Base-by-base conservation (phyloP, 164 flowering plant species). In the Macadamia integrifolia region DNA sequence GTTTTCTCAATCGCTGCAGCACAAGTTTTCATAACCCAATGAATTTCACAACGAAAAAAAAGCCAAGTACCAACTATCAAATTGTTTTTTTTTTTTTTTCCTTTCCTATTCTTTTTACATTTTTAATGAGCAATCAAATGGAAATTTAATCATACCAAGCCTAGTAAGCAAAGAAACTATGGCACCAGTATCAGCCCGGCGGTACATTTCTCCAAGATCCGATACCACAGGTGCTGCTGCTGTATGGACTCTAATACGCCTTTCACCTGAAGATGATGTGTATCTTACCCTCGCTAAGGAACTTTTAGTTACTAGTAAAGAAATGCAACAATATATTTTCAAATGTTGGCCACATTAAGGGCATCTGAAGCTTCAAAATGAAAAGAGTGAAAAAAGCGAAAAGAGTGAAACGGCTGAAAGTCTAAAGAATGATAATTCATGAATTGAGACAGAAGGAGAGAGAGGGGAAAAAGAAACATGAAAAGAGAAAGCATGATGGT, bases 171-270 rank as follows among this genome's bases (percentile, higher is more conserved):
- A 64, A 42, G 94, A 86, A 64, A 85, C 79, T 63, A 92, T 77
- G 53, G 97, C 98, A 70, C 98, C 97, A 69, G 86, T 80, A 77
- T 95, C 98, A 69, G 98, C 98, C 40, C 80, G 89, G 43, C 96
- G 93, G 63, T 89, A 95, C 99, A 95, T 92, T 80, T 95, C 99
- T 29, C 87, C 92, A 52, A 95, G 85, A 73, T 95, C 96, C 31
- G 96, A 31, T 53, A 92, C 96, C 69, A 92, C 98, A 4, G 97
- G 98, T 35, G 85, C 96, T 53, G 96, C 96, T 66, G 91, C 88
- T 23, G 97, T 95, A 72, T 90, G 99, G 70, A 95, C 97, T 78
- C 99, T 88, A 58, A 95, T 92, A 67, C 99, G 99, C 71, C 99
- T 81, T 78, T 95, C 99, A 71, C 98, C 99, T 77, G 88, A 92